Conservation (phyloP, 371 early-diverging fungal species). For the Chytridium lagenaria region DNA sequence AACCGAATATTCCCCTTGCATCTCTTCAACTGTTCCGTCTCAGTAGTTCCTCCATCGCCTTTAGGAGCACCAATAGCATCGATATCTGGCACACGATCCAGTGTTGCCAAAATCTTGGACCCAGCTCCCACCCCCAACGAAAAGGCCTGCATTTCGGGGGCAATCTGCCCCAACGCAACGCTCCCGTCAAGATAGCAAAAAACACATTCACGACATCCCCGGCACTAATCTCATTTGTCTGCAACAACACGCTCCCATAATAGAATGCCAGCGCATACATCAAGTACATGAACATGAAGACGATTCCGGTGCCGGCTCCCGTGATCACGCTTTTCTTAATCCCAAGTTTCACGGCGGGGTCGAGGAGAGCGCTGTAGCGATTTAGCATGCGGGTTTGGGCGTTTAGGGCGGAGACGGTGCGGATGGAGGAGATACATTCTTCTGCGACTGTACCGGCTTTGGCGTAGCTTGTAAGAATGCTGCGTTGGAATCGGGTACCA, state of each 20-base stretch:
- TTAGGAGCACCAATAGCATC: no score
- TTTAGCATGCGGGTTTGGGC: conserved; percentile 71
- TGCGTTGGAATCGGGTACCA: conserved; percentile 53
- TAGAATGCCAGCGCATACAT: conserved; percentile 51
- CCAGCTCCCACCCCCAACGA: conserved; percentile 84
- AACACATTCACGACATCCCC: conserved; percentile 50
- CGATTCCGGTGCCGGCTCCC: conserved; percentile 39
- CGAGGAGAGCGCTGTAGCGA: conserved; percentile 61
- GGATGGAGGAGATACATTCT: conserved; percentile 83
- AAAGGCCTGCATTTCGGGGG: conserved; percentile 58
- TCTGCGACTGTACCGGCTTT: conserved; percentile 82
- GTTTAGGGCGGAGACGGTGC: conserved; percentile 87
- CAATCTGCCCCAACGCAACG: conserved; percentile 46
- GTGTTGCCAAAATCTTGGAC: conserved; percentile 76
- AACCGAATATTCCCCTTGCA: conserved; percentile 74
- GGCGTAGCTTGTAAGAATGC: conserved; percentile 64
- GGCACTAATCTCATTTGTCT: conserved; percentile 24
- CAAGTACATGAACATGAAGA: conserved; percentile 40
- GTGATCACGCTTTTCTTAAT: conserved; percentile 44
- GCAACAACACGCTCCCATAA: conserved; percentile 48
- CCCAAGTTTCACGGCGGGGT: conserved; percentile 43
- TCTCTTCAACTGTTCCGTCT: conserved; percentile 59
- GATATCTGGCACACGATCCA: conserved; percentile 77
- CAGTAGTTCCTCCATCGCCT: no score
- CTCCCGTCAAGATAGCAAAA: conserved; percentile 51